Evolutionary conservation across 2,329 filamentous ascomycete genomes (phyloP), one percentile per base, ranked within the genome.

Genomic region (Capronia epimyces): DNA sequence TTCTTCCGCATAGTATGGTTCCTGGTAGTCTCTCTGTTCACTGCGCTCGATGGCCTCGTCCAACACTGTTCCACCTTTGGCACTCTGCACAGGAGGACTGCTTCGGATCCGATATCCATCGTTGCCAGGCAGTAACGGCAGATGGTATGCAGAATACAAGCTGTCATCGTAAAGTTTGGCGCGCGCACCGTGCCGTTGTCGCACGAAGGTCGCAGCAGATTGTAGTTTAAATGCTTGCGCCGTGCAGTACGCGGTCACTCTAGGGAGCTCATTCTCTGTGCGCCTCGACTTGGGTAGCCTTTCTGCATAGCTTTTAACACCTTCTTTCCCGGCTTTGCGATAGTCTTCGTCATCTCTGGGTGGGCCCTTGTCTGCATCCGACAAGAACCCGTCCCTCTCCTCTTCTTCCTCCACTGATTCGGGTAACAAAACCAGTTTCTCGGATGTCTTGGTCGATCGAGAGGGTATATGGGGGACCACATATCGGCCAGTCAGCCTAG

Each of bases 121-220:
- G 41, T 76, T 81, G 1, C 91, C 93, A 2, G 88, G 86, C 47
- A 97, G 75, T 13, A 98, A 73, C 3, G 93, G 93, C 24, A 96
- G 73, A 65, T 96, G 90, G 68, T 98, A 98, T 42, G 95, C 91
- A 21, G 85, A 88, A 66, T 98, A 98, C 20, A 98, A 75, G 65
- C 93, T 98, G 68, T 98, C 93, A 67, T 98, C 93, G 69, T 98
- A 98, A 3, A 97, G 77, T 70, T 98, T 98, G 12, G 91, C 95
- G 70, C 89, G 86, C 1, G 90, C 91, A 25, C 86, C 84, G 70
- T 98, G 93, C 63, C 84, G 85, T 58, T 87, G 87, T 61, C 87
- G 85, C 55, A 96, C 75, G 66, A 98, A 98, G 27, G 87, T 82
- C 12, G 90, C 89, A n/a, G 89, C 89, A 21, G 84, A 80, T 62